Conservation (phyloP, 805 yeast species). For the Lipomyces sp. region DNA sequence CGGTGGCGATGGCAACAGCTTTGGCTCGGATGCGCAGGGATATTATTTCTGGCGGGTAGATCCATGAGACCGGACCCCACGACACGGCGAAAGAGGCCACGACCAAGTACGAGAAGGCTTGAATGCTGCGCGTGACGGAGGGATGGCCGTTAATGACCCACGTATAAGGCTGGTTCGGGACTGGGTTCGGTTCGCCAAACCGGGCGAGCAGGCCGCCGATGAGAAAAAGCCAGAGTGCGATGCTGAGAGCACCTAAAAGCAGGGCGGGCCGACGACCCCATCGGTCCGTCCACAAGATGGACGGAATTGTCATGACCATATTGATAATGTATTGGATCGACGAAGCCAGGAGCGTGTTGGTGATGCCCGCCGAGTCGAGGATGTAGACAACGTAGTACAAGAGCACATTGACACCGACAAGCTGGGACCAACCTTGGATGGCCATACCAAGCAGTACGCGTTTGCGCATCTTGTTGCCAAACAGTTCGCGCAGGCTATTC, state of each 20-base stretch:
- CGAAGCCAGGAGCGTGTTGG: conserved; percentile 52
- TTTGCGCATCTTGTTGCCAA: conserved; percentile 22
- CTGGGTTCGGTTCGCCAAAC: conserved; percentile 50
- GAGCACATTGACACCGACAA: conserved; percentile 54
- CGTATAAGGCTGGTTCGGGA: conserved; percentile 52
- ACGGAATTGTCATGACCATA: conserved; percentile 58
- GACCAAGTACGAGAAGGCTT: conserved; percentile 61
- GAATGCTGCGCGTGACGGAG: conserved; percentile 56
- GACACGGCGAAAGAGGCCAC: conserved; percentile 62
- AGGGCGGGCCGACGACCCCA: conserved; percentile 71
- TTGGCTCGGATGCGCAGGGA: conserved; percentile 64
- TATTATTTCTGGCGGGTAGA: conserved; percentile 67
- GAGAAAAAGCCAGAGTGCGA: conserved; percentile 64
- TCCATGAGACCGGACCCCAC: conserved; percentile 65
- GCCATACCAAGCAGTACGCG: conserved; percentile 48
- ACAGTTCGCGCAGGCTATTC: conserved; percentile 23
- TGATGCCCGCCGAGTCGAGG: conserved; percentile 56
- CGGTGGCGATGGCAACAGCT: conserved; percentile 65
- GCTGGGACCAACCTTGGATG: conserved; percentile 44
- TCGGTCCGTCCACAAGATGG: conserved; percentile 58
- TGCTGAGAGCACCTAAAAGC: conserved; percentile 64
- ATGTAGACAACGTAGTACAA: conserved; percentile 55
- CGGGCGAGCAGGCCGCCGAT: conserved; percentile 67
- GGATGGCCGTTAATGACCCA: conserved; percentile 54
- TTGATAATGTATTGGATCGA: conserved; percentile 55